Evolutionary conservation across 495 filamentous ascomycete genomes (phyloP).

Genomic region (Penicillium alfredii): DNA sequence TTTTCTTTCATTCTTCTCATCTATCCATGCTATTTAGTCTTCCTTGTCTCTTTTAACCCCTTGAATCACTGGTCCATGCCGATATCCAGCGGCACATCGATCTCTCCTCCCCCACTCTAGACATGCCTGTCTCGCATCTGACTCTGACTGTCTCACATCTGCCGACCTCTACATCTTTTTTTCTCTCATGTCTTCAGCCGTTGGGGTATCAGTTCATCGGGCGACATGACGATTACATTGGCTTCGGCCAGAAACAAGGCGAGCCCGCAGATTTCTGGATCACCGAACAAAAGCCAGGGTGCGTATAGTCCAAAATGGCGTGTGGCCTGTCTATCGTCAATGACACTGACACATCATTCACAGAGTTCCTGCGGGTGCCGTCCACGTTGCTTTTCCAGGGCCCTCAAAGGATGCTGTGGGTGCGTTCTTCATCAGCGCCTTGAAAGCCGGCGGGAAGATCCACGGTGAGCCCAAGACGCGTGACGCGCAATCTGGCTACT

Average conservation of each 20-base stretch:
- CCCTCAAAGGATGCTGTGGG: conserved; percentile 47
- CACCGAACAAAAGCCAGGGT: conserved; percentile 50
- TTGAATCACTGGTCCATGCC: conserved; percentile 8
- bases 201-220: conserved; percentile 67
- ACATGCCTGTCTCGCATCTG: conserved; percentile 55
- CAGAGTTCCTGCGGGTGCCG: conserved; percentile 45
- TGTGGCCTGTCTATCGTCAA: no score
- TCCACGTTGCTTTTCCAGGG: conserved; percentile 55
- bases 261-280: conserved; percentile 55
- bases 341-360: conserved; percentile 16
- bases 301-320: conserved; percentile 23
- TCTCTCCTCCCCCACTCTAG: conserved; percentile 11
- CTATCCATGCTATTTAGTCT: conserved; percentile 7
- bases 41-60: conserved; percentile 24
- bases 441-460: conserved; percentile 53
- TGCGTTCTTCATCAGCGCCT: conserved; percentile 53
- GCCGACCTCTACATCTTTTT: conserved; percentile 73
- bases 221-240: conserved; percentile 47
- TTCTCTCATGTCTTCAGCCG: conserved; percentile 66
- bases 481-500: conserved; percentile 47
- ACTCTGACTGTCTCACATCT: conserved; percentile 67
- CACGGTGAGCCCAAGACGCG: conserved; percentile 51
- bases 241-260: conserved; percentile 48
- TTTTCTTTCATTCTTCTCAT: conserved; percentile 18
- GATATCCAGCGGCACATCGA: conserved; percentile 10